Conservation (phyloP, 768 basidiomycete genomes). For the Dioszegia crocea region DNA sequence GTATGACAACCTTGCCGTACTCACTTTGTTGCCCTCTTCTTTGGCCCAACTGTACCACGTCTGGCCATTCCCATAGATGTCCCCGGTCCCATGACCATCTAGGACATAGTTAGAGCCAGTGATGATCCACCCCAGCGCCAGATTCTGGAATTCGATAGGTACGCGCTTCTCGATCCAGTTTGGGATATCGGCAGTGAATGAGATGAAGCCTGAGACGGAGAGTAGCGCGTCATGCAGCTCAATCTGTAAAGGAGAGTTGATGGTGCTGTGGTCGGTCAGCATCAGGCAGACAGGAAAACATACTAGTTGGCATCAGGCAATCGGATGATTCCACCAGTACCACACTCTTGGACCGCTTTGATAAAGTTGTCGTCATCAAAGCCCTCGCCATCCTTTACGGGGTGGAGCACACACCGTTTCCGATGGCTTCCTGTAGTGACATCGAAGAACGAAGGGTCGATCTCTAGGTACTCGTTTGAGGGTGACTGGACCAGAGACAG, state of each 20-base stretch:
- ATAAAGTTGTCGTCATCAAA: conserved; percentile 41
- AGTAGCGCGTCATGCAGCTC: conserved; percentile 47
- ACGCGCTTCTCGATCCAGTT: conserved; percentile 52
- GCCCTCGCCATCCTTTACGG: conserved; percentile 20
- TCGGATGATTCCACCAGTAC: conserved; percentile 35
- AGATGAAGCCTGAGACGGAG: conserved; percentile 50
- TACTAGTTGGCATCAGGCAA: conserved; percentile 50
- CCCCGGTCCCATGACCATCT: conserved; percentile 66
- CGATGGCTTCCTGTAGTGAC: conserved; percentile 3
- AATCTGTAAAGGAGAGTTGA: conserved; percentile 30
- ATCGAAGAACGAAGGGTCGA: conserved; percentile 10
- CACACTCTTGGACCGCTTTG: conserved; percentile 30
- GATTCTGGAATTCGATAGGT: conserved; percentile 51
- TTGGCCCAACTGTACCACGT: conserved; percentile 53
- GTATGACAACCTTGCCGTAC: conserved; percentile 23
- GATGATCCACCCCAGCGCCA: conserved; percentile 50
- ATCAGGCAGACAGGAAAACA: conserved; percentile 15
- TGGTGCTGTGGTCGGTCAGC: conserved; percentile 20
- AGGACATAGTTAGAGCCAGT: conserved; percentile 60
- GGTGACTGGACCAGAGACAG: neutral
- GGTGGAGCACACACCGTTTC: conserved; percentile 17
- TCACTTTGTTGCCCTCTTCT: conserved; percentile 49
- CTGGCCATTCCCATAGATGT: conserved; percentile 54
- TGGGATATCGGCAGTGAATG: conserved; percentile 50
- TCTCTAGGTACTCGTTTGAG: conserved; percentile 9